Conservation (phyloP, 371 early-diverging fungal species). For the Mortierella sp. region DNA sequence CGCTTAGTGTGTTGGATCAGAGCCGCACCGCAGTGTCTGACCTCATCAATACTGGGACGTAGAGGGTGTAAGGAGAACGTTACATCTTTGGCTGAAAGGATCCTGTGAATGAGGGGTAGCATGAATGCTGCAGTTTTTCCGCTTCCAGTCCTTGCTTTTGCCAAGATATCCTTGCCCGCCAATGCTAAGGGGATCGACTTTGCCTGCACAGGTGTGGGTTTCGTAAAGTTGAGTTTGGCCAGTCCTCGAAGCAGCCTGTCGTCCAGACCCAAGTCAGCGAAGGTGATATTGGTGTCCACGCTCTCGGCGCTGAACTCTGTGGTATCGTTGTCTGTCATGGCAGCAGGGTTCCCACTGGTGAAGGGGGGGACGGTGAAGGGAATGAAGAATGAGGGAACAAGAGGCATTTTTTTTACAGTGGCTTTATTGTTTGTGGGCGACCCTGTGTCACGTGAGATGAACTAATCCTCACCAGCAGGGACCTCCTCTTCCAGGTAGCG, state of each 20-base stretch:
- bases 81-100: slow-evolving; percentile 78
- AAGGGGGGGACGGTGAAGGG: neutral
- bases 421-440: slow-evolving; percentile 17
- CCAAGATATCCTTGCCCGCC: slow-evolving; percentile 96
- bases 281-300: slow-evolving; percentile 46
- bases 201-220: slow-evolving; percentile 96
- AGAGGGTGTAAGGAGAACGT: no score
- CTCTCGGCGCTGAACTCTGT: slow-evolving; percentile 47
- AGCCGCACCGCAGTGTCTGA: no score
- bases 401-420: slow-evolving; percentile 4
- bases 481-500: slow-evolving; percentile 95
- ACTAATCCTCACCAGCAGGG: slow-evolving; percentile 91
- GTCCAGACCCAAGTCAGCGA: slow-evolving; percentile 75
- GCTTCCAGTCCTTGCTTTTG: slow-evolving; percentile 98
- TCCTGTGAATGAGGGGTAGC: slow-evolving; percentile 93
- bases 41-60: no score
- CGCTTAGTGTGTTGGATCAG: neutral
- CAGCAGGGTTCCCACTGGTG: neutral
- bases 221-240: slow-evolving; percentile 77
- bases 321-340: slow-evolving; percentile 44
- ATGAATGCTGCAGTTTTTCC: slow-evolving; percentile 99
- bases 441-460: neutral
- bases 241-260: slow-evolving; percentile 88
- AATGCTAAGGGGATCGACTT: slow-evolving; percentile 95
- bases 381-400: neutral